These are phyloP conservation scores for Knufia petricola DNA, from an alignment of 2,329 filamentous ascomycete species.

Conservation along the genomic window DNA sequence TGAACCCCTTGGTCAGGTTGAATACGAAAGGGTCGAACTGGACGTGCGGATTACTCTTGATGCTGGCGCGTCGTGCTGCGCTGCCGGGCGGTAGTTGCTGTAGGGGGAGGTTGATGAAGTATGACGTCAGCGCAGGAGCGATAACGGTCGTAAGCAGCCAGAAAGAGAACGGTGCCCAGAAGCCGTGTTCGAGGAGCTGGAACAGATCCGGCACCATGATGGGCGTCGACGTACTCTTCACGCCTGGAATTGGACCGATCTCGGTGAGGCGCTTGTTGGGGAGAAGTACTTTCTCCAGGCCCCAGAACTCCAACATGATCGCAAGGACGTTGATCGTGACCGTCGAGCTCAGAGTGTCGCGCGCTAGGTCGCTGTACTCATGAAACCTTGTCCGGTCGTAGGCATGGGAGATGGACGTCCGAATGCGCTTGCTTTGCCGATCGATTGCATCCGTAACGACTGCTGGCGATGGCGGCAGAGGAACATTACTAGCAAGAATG, in stretches of 20 bases:
- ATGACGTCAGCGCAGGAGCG: conserved; percentile 62
- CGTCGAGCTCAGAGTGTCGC: conserved; percentile 63
- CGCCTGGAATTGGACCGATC: conserved; percentile 50
- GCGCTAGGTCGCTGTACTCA: conserved; percentile 55
- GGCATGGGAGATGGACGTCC: conserved; percentile 59
- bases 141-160: conserved; percentile 66
- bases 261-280: conserved; percentile 61
- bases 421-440: conserved; percentile 43
- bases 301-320: conserved; percentile 58
- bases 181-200: conserved; percentile 60
- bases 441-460: conserved; percentile 69
- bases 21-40: conserved; percentile 76
- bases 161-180: conserved; percentile 72
- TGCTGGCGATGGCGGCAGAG: conserved; percentile 71
- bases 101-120: conserved; percentile 80
- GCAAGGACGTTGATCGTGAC: conserved; percentile 61
- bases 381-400: conserved; percentile 50
- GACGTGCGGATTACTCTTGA: conserved; percentile 16
- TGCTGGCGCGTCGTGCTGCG: conserved; percentile 30
- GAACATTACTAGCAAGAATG: conserved; percentile 47
- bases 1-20: conserved; percentile 75
- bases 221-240: conserved; percentile 49
- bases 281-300: conserved; percentile 61
- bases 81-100: conserved; percentile 28
- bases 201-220: conserved; percentile 74